Evolutionary conservation across 2,329 filamentous ascomycete genomes (phyloP), one percentile per base, ranked within the genome.

Genomic region (Lachnellula occidentalis): DNA sequence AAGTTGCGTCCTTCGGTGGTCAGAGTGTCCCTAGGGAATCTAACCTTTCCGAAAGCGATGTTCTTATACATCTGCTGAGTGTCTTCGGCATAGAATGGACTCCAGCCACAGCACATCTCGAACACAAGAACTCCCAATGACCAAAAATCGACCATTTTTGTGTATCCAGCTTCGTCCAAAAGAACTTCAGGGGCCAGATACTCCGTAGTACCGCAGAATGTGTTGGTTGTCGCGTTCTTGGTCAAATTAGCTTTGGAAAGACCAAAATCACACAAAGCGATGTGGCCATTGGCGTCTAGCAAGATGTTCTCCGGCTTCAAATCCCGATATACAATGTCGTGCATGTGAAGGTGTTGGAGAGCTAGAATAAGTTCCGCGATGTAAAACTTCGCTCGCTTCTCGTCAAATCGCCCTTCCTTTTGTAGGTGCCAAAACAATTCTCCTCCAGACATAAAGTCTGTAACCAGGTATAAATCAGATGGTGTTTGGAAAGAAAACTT

Each of bases 21-120:
- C 34, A 99, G 77, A 1, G 94, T 95, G 71, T 99, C 94, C 61
- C 92, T 83, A 7, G 94, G 94, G 71, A 99, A 99, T 58, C 94
- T 82, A 55, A 99, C 94, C 71, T 99, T 99, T 69, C 94, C 94
- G 68, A 99, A 99, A 0, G 94, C 94, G 70, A 99, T 99, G 75
- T 99, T 99, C 78, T 99, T 99, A 78, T 99, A 99, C 94, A 99
- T 99, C 72, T 99, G 94, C 73, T 99, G 94, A 0, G 94, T 99
- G 69, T 99, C 94, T 68, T 99, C 94, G 54, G 94, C 94, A 66
- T 97, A 99, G 74, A 99, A 99, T 0, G 94, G 94, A 66, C 91
- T 96, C 94, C 94, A 99, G 34, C 94, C 94, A 66, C 94, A 99
- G 76, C 94, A 99, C 94, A 99, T 99, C 72, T 99, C 94, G 66